Base-by-base conservation (phyloP, 345 rosid species). In the Populus tremula region DNA sequence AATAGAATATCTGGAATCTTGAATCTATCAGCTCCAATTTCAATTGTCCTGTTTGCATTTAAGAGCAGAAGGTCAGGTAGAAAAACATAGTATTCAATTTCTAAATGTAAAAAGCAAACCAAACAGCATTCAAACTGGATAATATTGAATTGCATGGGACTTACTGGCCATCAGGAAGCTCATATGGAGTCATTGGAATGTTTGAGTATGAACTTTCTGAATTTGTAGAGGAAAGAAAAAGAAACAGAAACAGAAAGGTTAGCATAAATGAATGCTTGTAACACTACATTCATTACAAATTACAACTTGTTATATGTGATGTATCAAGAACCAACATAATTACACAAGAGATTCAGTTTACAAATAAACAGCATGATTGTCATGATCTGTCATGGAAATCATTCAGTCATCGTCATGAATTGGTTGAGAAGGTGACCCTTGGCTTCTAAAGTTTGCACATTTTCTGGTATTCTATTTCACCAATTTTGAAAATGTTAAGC, bases 121-220 rank as follows among this genome's bases (percentile, higher is more conserved):
- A 82, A 31, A 47, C 20, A 31, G 54, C 14, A 61, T 39, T 18
- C 72, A 53, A 14, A 76, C 27, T 50, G 29, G n/a, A 53, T 2
- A n/a, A 23, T 33, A 66, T 14, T 67, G 54, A 8, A 25, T 41
- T 71, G 69, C 39, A 73, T 68, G 78, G 76, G 49, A 84, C 98
- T 92, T 87, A 94, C 99, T 91, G 99, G 90, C 99, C 99, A 89
- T 96, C 99, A 73, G 99, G 99, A 84, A 96, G 97, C 88, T 96
- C 99, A 68, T 96, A 96, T 9, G 98, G 88, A 69, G 99, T 96
- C 88, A 90, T 96, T 36, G 98, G 99, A 82, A 96, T 94, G 87
- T 96, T 96, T 77, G 99, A 88, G 79, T 96, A 96, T 47, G 94
- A 85, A 76, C 81, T 88, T 82, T 94, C 99, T 96, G 91, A 82